Percentiles rank a stretch among this genome's conserved stretches.
phyloP scores from a whole-genome alignment of 75 land plant species.

The Chamaecyparis obtusa region DNA sequence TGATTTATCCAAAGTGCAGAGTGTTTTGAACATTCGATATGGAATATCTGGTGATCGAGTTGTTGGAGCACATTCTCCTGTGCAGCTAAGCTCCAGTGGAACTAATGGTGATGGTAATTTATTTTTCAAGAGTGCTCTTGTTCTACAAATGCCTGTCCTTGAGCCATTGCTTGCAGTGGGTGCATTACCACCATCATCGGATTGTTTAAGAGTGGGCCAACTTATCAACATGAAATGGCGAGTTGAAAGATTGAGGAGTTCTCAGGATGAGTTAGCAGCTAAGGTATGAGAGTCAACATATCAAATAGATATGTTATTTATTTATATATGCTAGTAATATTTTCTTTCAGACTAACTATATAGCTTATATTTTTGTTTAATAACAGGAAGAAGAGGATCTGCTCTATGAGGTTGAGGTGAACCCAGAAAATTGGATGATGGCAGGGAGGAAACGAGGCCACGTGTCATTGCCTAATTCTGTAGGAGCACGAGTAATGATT shows the following conservation, averaged over 20 bases:
- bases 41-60: conserved; percentile 66
- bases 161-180: conserved; percentile 92
- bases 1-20: conserved; percentile 20
- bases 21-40: conserved; percentile 68
- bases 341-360: neutral
- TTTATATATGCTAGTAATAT: neutral
- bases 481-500: conserved; percentile 71
- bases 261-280: conserved; percentile 13
- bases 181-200: conserved; percentile 75
- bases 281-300: conserved; percentile 11
- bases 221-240: conserved; percentile 84
- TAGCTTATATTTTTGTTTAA: conserved; percentile 5
- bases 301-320: neutral
- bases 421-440: conserved; percentile 91
- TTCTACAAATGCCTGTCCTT: conserved; percentile 76
- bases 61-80: conserved; percentile 78
- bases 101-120: conserved; percentile 30
- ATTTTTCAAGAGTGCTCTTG: conserved; percentile 58
- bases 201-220: conserved; percentile 81
- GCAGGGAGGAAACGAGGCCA: conserved; percentile 92
- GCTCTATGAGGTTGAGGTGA: conserved; percentile 76
- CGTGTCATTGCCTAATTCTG: conserved; percentile 39
- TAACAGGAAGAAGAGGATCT: conserved; percentile 61
- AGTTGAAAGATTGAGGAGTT: conserved; percentile 77
- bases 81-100: conserved; percentile 7